Base-by-base conservation (phyloP, 345 rosid genomes). In the Boechera divaricarpa region DNA sequence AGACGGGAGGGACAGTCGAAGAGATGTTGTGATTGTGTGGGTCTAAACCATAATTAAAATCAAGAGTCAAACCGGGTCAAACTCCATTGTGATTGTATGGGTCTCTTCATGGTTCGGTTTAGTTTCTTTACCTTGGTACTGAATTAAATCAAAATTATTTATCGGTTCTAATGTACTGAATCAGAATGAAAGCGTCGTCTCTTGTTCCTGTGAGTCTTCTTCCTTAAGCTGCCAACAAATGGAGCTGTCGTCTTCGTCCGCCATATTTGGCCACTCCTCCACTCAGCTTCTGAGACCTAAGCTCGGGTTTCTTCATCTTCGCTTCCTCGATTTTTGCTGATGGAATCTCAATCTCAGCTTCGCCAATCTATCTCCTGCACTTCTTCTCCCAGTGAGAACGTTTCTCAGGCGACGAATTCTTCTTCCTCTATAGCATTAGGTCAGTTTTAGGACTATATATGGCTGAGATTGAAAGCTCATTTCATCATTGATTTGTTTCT, bases 331-430 rank as follows among this genome's bases (percentile, higher is more conserved):
- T 56, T 56, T 57, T 28, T 63, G 72, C 55, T 63, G 67, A 64
- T 72, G 48, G 72, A 71, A 31, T 71, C 81, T 65, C 77, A 77
- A 28, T 38, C 59, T 55, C 80, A 54, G 66, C 42, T 29, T 63
- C 66, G 41, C 9, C 65, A 54, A 63, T 77, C 67, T 18, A 26
- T 77, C n/a, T 63, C 72, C 5, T 77, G 76, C 48, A 39, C 66
- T 63, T 53, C 80, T 70, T 36, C 65, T 61, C 49, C 49, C 3
- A 53, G 8, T 4, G 54, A 53, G 16, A 62, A 68, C 16, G 70
- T 42, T 69, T 39, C 75, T 32, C 74, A 42, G 21, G 31, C 5
- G 32, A 16, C 1, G 15, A 35, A 31, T 69, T 47, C 49, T 41
- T 63, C 61, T 29, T 38, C 73, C 4, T 47, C 41, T 10, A 5